Conservation (phyloP, 2,329 filamentous ascomycete genomes). For the Aspergillus melleus region DNA sequence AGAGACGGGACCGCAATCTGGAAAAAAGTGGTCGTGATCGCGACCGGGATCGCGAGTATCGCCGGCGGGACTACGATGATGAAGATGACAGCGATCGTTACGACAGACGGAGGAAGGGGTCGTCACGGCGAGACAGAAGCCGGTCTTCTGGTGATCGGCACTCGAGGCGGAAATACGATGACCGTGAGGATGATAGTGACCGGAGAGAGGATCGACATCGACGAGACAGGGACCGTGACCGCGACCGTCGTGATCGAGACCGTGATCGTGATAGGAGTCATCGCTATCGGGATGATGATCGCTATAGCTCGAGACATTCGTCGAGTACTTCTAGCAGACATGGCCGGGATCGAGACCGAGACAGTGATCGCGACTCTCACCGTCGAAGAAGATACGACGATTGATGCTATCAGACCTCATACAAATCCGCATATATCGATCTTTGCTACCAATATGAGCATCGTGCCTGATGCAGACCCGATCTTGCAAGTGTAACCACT, state of each 20-base stretch:
- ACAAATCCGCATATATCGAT: background rate
- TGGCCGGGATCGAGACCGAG: slow-evolving; percentile 30
- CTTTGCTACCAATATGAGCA: background rate
- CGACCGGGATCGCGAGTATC: slow-evolving; percentile 34
- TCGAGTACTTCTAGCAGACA: slow-evolving; percentile 31
- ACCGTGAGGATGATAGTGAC: slow-evolving; percentile 30
- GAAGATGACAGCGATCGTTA: slow-evolving; percentile 34
- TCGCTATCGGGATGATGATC: slow-evolving; percentile 32
- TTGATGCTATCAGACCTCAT: slow-evolving; percentile 3
- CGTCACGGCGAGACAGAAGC: slow-evolving; percentile 40
- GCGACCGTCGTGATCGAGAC: slow-evolving; percentile 32
- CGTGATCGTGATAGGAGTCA: slow-evolving; percentile 34
- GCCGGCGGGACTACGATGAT: slow-evolving; percentile 35
- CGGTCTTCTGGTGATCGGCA: slow-evolving; percentile 36
- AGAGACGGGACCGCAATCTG: slow-evolving; percentile 46
- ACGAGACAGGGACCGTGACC: slow-evolving; percentile 27
- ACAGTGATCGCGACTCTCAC: slow-evolving; percentile 31
- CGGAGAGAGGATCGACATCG: slow-evolving; percentile 37
- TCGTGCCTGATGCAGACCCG: background rate
- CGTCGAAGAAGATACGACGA: slow-evolving; percentile 32
- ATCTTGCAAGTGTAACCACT: background rate
- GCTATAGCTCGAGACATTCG: slow-evolving; percentile 34
- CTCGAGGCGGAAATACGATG: slow-evolving; percentile 39
- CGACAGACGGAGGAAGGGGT: slow-evolving; percentile 39
- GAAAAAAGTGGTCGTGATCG: slow-evolving; percentile 39